phyloP scores from a whole-genome alignment of 176 grass and related monocot species.

The Aegilops tauschii region DNA sequence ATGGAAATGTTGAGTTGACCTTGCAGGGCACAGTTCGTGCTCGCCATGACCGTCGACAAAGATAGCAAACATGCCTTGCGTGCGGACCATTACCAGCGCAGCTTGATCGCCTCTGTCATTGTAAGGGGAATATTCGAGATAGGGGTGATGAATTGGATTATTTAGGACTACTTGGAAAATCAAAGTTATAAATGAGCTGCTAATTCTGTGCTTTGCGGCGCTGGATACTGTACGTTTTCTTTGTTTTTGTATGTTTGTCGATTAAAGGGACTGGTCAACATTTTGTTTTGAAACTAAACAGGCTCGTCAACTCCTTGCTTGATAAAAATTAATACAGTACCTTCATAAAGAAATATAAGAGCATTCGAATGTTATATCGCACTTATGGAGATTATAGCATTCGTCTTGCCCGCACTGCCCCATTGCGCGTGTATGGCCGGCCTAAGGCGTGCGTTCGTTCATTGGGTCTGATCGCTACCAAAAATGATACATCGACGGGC shows the following conservation, averaged over 20 bases:
- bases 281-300: too few relatives aligned
- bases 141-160: not conserved
- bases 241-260: not conserved
- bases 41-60: not conserved
- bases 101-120: not conserved
- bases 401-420: too few relatives aligned
- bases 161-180: not conserved
- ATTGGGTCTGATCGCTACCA: too few relatives aligned
- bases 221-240: not conserved
- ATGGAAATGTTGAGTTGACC: slow-evolving; percentile 1
- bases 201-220: not conserved
- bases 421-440: too few relatives aligned
- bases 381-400: too few relatives aligned
- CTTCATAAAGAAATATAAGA: too few relatives aligned
- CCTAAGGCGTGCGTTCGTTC: too few relatives aligned
- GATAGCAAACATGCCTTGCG: not conserved
- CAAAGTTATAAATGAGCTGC: not conserved
- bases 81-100: not conserved
- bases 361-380: too few relatives aligned
- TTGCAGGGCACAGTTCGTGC: not conserved
- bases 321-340: too few relatives aligned
- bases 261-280: not conserved
- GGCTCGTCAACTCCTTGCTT: too few relatives aligned
- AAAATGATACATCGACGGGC: too few relatives aligned
- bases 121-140: not conserved